Evolutionary conservation across 345 rosid species (phyloP).

Genomic region (Citrus hindsii): DNA sequence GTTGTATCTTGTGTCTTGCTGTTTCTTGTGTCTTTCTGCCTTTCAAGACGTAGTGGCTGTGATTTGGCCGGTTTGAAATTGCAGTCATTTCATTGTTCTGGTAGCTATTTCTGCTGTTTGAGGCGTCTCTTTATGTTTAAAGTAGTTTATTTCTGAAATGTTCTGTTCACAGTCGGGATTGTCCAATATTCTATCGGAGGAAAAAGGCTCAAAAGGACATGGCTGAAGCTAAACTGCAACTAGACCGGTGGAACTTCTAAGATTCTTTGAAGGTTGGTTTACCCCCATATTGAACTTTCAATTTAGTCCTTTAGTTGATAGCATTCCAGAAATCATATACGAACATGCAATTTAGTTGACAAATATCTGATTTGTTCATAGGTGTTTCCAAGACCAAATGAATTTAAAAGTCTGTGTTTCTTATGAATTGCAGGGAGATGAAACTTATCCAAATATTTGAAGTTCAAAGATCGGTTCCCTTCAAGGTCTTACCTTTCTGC

Average conservation of each 20-base stretch:
- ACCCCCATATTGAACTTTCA: neutral
- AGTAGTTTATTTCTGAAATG: neutral
- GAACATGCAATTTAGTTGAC: neutral
- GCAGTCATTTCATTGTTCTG: neutral
- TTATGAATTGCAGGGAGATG: neutral
- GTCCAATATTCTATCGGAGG: conserved; percentile 97
- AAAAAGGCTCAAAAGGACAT: conserved; percentile 95
- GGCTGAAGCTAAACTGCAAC: conserved; percentile 75
- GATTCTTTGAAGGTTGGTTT: conserved; percentile 4
- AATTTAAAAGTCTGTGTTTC: neutral
- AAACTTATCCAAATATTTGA: neutral
- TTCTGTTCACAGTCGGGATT: conserved; percentile 67
- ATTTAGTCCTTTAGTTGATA: neutral
- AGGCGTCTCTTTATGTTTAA: neutral
- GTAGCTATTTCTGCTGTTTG: neutral
- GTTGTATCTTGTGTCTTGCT: neutral
- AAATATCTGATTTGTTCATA: neutral
- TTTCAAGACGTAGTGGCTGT: neutral
- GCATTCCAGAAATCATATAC: neutral
- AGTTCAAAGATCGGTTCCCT: no score
- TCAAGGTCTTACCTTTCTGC: neutral
- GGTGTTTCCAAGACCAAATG: neutral
- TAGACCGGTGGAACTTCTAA: conserved; percentile 83
- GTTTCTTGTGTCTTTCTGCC: neutral
- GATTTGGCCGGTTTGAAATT: neutral